Conservation (phyloP, 257 asterid species). For the Paraleonurus japonicus region DNA sequence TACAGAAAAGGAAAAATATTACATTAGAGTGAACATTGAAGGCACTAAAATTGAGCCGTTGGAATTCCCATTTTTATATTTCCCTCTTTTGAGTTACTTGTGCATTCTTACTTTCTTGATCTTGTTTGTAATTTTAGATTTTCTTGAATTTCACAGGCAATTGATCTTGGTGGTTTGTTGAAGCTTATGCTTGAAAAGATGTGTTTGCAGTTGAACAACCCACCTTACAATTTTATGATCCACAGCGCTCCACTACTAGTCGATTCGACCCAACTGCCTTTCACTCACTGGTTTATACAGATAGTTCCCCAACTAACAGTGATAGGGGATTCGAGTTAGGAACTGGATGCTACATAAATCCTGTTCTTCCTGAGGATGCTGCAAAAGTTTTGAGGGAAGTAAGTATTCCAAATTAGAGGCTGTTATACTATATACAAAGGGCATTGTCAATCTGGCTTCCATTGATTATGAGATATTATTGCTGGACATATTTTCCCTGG, state of each 20-base stretch:
- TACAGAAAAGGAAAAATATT: not conserved
- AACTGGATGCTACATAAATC: conserved; percentile 82
- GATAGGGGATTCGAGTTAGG: conserved; percentile 87
- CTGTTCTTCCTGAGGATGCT: conserved; percentile 95
- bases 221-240: conserved; percentile 80
- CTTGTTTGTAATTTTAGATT: not conserved
- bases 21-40: not conserved
- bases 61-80: not conserved
- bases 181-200: conserved; percentile 75
- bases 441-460: not conserved
- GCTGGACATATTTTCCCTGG: not conserved
- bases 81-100: not conserved
- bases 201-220: conserved; percentile 71
- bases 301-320: conserved; percentile 75
- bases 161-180: conserved; percentile 78
- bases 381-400: conserved; percentile 77
- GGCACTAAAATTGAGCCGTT: not conserved
- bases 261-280: conserved; percentile 42
- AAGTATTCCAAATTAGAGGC: conserved; percentile 27
- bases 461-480: not conserved
- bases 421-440: not conserved
- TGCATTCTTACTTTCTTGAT: not conserved
- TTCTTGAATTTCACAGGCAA: conserved; percentile 50
- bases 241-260: conserved; percentile 63
- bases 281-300: conserved; percentile 85